Evolutionary conservation across 2,329 filamentous ascomycete genomes (phyloP), one percentile per base, ranked within the genome.

Genomic region (Alternaria arbusti): DNA sequence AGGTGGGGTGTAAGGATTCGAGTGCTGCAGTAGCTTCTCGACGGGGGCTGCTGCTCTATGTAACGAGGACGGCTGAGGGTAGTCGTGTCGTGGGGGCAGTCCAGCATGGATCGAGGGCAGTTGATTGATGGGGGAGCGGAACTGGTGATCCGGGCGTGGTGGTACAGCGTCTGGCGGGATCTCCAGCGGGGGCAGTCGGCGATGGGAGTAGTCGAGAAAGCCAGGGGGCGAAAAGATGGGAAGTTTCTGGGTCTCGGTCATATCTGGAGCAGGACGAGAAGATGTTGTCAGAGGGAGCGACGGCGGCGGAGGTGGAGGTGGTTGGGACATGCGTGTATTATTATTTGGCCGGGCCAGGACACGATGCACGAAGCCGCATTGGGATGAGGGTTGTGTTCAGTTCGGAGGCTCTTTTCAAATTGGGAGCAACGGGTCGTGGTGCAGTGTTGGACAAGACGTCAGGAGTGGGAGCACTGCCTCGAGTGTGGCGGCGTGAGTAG

Each of bases 201-300:
- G 78, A 67, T 80, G 78, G 43, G 80, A 75, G 62, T 79, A 78
- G 61, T 78, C 78, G 49, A 78, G 72, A 68, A 81, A 83, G 43
- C 72, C 72, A 40, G 81, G 77, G 49, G 78, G 72, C 28, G 81
- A 80, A 55, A 84, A 81, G 55, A 74, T 71, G 55, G 80, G 80
- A 55, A 77, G 76, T 59, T 79, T 82, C 67, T 83, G 82, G 59
- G 80, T 82, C 70, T 83, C 81, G 30, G 82, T 82, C 82, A 84
- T 84, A 62, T 75, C 76, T 75, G 75, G 64, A 66, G 76, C 61
- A 59, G 75, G 69, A 70, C 69, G 72, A 67, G 71, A 73, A 54
- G 73, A 68, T 66, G 74, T 77, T 61, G 79, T 77, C 61, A 80
- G 78, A 78, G 82, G 80, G 63, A 81, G 72, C 68, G 80, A 80